A percentile compares a stretch with the other conserved stretches of the same genome.
phyloP scores from a whole-genome alignment of 495 filamentous ascomycete genomes.

The Penicillium manginii region DNA sequence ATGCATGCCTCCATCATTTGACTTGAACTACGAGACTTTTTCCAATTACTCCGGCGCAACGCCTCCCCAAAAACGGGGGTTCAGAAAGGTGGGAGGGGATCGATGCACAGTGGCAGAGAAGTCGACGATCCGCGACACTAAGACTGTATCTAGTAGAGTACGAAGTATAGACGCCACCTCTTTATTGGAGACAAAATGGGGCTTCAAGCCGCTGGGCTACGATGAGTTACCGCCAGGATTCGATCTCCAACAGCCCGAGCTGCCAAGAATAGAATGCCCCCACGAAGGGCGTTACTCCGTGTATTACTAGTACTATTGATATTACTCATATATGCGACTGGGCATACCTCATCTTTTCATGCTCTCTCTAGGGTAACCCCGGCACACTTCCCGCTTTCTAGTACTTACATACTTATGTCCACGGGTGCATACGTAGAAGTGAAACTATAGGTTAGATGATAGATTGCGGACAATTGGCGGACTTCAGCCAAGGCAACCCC shows the following conservation, averaged over 20 bases:
- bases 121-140: not conserved
- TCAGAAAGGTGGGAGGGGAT: slow-evolving; percentile 1
- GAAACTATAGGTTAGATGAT: not conserved
- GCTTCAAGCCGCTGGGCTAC: not conserved
- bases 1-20: too few relatives aligned
- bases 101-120: not conserved
- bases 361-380: too few relatives aligned
- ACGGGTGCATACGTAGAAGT: too few relatives aligned
- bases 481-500: not conserved
- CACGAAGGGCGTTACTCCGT: not conserved
- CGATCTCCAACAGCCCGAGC: not conserved
- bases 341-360: too few relatives aligned
- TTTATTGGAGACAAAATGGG: not conserved
- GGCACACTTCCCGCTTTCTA: too few relatives aligned
- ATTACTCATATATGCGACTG: not conserved
- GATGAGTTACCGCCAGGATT: not conserved
- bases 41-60: not conserved
- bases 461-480: not conserved
- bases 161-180: not conserved
- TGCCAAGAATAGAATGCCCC: not conserved
- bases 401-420: too few relatives aligned
- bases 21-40: not conserved
- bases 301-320: not conserved
- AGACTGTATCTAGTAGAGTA: not conserved
- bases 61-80: not conserved